Base-by-base conservation (phyloP, 1,139 yeast species). In the Yamadazyma aaseri region DNA sequence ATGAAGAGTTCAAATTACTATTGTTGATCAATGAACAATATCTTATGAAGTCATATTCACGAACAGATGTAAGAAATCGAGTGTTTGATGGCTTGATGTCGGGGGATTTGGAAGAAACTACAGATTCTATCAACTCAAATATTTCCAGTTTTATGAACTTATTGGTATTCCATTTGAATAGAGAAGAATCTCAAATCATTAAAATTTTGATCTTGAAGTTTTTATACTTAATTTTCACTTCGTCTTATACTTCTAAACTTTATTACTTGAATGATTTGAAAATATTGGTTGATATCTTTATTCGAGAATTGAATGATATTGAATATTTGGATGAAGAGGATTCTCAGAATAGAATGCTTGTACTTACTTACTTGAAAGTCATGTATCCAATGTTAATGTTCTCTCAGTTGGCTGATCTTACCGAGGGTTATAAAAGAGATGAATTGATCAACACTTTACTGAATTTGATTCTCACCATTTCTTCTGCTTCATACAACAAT, bases 191-290 rank as follows among this genome's bases (percentile, higher is more conserved):
- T 40, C 71, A 74, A 25, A 76, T 86, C 31, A 62, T 86, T 36
- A 87, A 85, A 46, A 81, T 89, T 6, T 74, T 89, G 63, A 85
- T 86, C 49, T 69, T 90, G 49, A 90, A 89, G 56, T 70, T 87
- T 37, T 61, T 90, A 10, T 87, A 86, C 55, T 60, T 86, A 38
- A 73, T 89, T 1, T 79, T 90, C 58, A 81, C 92, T 3, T 76
- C 84, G 9, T 69, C 79, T 0, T 64, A 65, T 32, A 80, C 92
- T 0, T 65, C 78, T 26, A 85, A 83, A 34, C 71, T 81, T 41
- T 75, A 85, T 34, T 92, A 92, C 54, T 66, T 86, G 41, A 92
- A 92, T 51, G 98, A 92, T 55, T 62, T 90, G 39, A 79, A 83
- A 49, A 95, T 92, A 5, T 71, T 92, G 40, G 79, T 85, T n/a